Percentiles rank a stretch among this genome's conserved stretches.
phyloP scores from a whole-genome alignment of 2,329 filamentous ascomycete genomes.

The Apiospora aurea region DNA sequence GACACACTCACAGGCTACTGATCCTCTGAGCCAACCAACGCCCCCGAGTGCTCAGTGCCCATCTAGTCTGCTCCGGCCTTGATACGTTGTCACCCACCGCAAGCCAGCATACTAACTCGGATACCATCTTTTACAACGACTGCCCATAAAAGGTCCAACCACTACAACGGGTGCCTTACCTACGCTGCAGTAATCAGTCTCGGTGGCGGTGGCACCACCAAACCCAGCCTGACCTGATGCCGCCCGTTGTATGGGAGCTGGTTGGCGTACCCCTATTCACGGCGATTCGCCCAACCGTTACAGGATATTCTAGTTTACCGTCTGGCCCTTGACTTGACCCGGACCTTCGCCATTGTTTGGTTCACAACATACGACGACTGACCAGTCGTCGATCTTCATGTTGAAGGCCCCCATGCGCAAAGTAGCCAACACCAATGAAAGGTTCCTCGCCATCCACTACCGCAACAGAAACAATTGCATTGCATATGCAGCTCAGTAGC shows the following conservation, averaged over 20 bases:
- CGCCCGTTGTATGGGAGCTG: background rate
- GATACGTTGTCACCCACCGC: background rate
- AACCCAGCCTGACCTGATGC: background rate
- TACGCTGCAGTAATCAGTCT: no score
- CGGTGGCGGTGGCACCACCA: background rate
- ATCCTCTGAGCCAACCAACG: background rate
- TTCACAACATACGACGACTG: background rate
- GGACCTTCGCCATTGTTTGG: background rate
- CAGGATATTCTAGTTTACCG: background rate
- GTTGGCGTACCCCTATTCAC: background rate
- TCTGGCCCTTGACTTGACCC: background rate
- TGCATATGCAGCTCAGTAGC: conserved; percentile 5
- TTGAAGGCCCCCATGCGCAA: background rate
- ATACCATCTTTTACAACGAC: background rate
- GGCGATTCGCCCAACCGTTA: background rate
- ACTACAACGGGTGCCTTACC: no score
- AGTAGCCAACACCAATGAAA: background rate
- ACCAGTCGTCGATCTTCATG: background rate
- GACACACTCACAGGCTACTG: background rate
- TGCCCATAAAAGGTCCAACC: background rate
- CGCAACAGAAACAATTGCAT: background rate
- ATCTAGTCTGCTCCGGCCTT: no score
- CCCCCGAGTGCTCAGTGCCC: background rate
- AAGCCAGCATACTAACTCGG: background rate
- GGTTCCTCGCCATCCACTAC: background rate